These are phyloP conservation scores for Termitomyces sp. DNA, from an alignment of 768 basidiomycete species.

Conservation along the genomic window DNA sequence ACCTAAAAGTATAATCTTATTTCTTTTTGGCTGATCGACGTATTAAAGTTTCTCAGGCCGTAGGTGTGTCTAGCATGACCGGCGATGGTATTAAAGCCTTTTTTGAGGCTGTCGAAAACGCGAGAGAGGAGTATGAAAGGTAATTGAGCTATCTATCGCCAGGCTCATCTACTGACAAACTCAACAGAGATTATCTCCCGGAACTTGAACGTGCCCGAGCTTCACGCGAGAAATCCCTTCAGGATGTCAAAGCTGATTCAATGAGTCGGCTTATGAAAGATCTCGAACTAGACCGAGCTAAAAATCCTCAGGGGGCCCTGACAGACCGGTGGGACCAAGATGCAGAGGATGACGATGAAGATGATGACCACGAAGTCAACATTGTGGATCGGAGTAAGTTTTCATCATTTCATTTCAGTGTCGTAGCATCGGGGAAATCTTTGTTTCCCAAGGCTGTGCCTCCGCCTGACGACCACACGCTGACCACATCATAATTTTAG, in stretches of 20 bases:
- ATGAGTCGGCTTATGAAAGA: conserved; percentile 76
- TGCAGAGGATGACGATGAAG: conserved; percentile 51
- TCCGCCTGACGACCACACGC: conserved; percentile 2
- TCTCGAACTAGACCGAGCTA: conserved; percentile 64
- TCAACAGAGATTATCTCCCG: conserved; percentile 80
- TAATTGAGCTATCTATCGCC: conserved; percentile 30
- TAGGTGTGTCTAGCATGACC: conserved; percentile 94
- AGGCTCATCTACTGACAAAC: background rate
- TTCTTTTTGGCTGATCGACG: background rate
- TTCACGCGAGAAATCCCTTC: conserved; percentile 57
- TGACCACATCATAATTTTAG: conserved; percentile 28
- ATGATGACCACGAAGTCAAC: conserved; percentile 46
- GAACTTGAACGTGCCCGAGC: conserved; percentile 73
- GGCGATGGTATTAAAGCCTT: conserved; percentile 93
- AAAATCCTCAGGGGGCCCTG: conserved; percentile 51
- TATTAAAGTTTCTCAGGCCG: conserved; percentile 48
- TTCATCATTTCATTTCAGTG: background rate
- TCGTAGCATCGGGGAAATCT: background rate
- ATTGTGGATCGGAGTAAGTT: conserved; percentile 70
- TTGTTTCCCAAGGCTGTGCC: conserved; percentile 5
- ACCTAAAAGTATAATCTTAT: conserved; percentile 66
- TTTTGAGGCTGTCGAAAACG: conserved; percentile 86
- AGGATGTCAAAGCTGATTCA: conserved; percentile 68
- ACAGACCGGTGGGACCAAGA: conserved; percentile 61
- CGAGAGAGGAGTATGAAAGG: conserved; percentile 85